Evolutionary conservation across 2,329 filamentous ascomycete species (phyloP).

Genomic region (Fusarium scirpi): DNA sequence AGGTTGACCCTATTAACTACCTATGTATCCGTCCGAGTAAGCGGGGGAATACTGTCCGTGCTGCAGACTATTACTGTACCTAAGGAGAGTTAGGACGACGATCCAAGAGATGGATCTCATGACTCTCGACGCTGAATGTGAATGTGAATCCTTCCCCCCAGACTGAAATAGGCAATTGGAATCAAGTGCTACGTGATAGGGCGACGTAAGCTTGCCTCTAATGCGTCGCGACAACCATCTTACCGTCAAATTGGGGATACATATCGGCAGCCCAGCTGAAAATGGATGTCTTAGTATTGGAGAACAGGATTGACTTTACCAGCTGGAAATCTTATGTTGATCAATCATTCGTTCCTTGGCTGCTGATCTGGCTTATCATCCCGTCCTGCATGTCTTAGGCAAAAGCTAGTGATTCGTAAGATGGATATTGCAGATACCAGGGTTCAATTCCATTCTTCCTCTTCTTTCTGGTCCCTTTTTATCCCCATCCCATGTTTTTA

Average conservation of each 20-base stretch:
- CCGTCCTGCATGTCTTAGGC: slow-evolving; percentile 29
- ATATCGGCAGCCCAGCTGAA: slow-evolving; percentile 11
- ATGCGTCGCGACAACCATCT: not conserved
- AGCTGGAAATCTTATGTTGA: not conserved
- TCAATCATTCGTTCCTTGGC: slow-evolving; percentile 1
- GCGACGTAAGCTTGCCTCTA: slow-evolving; percentile 15
- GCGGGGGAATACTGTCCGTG: not conserved
- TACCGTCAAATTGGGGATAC: not conserved
- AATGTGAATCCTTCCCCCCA: slow-evolving; percentile 4
- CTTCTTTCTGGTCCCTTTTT: not conserved
- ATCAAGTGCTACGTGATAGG: slow-evolving; percentile 31
- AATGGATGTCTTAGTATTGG: slow-evolving; percentile 2
- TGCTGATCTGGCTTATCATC: slow-evolving; percentile 33
- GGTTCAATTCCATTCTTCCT: not conserved
- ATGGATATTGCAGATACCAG: not conserved
- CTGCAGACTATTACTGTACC: not conserved
- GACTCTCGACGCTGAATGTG: not conserved
- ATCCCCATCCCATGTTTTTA: not conserved
- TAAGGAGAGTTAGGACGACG: not conserved
- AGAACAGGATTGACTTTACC: not conserved
- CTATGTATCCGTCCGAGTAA: not conserved
- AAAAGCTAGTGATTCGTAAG: slow-evolving; percentile 26
- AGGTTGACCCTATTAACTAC: not conserved
- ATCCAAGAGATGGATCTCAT: slow-evolving; percentile 13
- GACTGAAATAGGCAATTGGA: slow-evolving; percentile 27